phyloP scores from a whole-genome alignment of 2,329 filamentous ascomycete genomes.

The Fusarium globosum region DNA sequence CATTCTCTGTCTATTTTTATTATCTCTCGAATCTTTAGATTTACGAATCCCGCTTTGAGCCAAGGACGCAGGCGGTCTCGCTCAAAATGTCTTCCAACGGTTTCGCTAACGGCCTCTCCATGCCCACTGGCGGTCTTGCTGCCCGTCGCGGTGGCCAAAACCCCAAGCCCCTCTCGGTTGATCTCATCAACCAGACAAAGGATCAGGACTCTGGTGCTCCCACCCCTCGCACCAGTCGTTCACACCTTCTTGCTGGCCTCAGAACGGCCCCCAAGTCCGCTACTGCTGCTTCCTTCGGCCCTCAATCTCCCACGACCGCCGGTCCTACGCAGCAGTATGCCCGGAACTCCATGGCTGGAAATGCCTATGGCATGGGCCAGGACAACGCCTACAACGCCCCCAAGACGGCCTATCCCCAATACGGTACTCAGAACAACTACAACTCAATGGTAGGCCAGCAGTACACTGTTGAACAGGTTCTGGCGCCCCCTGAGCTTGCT shows the following conservation, averaged over 20 bases:
- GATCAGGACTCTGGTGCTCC: slow-evolving; percentile 74
- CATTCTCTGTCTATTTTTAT: slow-evolving; percentile 37
- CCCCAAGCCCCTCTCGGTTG: slow-evolving; percentile 90
- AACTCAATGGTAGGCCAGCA: slow-evolving; percentile 55
- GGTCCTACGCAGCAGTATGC: slow-evolving; percentile 55
- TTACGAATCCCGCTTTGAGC: slow-evolving; percentile 52
- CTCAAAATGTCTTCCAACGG: slow-evolving; percentile 98
- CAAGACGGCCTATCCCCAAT: slow-evolving; percentile 68
- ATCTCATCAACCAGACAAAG: slow-evolving; percentile 74
- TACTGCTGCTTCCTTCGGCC: slow-evolving; percentile 76
- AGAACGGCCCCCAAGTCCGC: slow-evolving; percentile 92
- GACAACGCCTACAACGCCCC: slow-evolving; percentile 61
- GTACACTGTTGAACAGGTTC: slow-evolving; percentile 87
- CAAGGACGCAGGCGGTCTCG: slow-evolving; percentile 98
- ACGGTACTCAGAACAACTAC: slow-evolving; percentile 51
- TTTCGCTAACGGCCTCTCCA: slow-evolving; percentile 77
- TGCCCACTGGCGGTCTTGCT: slow-evolving; percentile 83
- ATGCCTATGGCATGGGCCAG: slow-evolving; percentile 58
- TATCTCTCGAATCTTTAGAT: slow-evolving; percentile 25
- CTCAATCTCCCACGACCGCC: slow-evolving; percentile 66
- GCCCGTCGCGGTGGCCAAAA: slow-evolving; percentile 85
- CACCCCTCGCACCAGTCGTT: slow-evolving; percentile 92
- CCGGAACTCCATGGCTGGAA: slow-evolving; percentile 58
- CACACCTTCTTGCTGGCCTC: slow-evolving; percentile 91
- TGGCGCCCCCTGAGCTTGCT: slow-evolving; percentile 84